Evolutionary conservation across 148 eudicot genomes (phyloP).

Genomic region (Chenopodium quinoa): DNA sequence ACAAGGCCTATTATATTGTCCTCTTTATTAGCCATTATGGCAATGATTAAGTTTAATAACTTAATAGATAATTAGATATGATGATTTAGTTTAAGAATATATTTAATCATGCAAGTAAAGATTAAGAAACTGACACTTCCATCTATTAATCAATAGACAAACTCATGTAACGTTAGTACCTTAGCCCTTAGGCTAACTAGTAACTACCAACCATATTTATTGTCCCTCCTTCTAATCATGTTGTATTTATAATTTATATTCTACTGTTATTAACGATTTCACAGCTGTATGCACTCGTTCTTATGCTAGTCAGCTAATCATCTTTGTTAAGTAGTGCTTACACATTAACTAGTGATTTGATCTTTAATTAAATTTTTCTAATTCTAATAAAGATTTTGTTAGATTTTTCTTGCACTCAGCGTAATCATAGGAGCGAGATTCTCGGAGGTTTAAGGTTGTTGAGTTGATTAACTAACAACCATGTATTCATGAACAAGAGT

Average conservation of each 20-base stretch:
- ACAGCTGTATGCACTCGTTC: not conserved
- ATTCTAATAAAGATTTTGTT: not conserved
- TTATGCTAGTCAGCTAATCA: conserved; percentile 3
- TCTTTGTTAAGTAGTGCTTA: not conserved
- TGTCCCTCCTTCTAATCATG: not conserved
- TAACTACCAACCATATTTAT: not conserved
- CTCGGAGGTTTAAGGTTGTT: conserved; percentile 13
- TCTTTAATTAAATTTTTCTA: not conserved
- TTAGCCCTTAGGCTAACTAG: not conserved
- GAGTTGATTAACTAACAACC: conserved; percentile 3
- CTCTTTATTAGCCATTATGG: not conserved
- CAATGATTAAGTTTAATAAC: not conserved
- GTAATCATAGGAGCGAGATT: conserved; percentile 7
- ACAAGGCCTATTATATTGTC: no score
- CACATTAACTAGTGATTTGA: not conserved
- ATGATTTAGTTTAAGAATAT: not conserved
- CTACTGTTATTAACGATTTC: not conserved
- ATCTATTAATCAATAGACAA: not conserved
- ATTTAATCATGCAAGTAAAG: not conserved
- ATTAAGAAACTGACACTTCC: not conserved
- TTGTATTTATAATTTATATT: not conserved
- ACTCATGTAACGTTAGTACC: not conserved
- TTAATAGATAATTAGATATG: not conserved
- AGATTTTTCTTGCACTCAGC: not conserved
- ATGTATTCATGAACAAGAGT: not conserved